Base-by-base conservation (phyloP, 306 rosid species). In the Ceratonia siliqua region DNA sequence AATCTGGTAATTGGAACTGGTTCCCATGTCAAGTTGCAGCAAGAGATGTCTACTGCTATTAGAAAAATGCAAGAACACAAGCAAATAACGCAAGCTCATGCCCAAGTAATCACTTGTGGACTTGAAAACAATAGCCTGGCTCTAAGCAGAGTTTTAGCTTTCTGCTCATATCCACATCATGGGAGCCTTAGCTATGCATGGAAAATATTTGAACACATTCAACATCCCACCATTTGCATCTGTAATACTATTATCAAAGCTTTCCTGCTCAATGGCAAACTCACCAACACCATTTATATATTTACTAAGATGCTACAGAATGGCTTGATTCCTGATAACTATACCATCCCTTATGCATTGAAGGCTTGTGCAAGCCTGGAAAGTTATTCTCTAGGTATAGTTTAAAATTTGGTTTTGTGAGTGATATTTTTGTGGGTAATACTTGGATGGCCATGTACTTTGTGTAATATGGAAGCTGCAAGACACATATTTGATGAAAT, bases 41-140 rank as follows among this genome's bases (percentile, higher is more conserved):
- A 85, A 58, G 64, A 88, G 92, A 83, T 87, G 96, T 33, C 82
- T 90, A 33, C 6, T 45, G 24, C 74, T 84, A 1, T 67, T 88
- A 39, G 90, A 83, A 65, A 89, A 86, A 42, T 90, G 98, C 87
- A 86, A 78, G 79, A 87, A 72, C 82, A 72, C 86, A 79, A 78
- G n/a, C 91, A 90, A 15, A 76, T 92, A 27, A 85, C 79, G 59
- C 96, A 87, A 81, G 92, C 89, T 17, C 94, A 92, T 77, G 90
- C 91, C 3, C 89, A 81, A 77, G 67, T 85, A 3, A 41, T 88
- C 80, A 88, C 86, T 17, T 58, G 72, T 57, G 93, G 92, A 5
- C 93, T 86, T 32, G 75, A 68, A 49, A 65, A 22, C 38, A 88
- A 75, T 43, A 66, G 61, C 80, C 90, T 85, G 70, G 92, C 93